phyloP scores from a whole-genome alignment of 1,284 basidiomycete genomes.

The Heterobasidion annosum region DNA sequence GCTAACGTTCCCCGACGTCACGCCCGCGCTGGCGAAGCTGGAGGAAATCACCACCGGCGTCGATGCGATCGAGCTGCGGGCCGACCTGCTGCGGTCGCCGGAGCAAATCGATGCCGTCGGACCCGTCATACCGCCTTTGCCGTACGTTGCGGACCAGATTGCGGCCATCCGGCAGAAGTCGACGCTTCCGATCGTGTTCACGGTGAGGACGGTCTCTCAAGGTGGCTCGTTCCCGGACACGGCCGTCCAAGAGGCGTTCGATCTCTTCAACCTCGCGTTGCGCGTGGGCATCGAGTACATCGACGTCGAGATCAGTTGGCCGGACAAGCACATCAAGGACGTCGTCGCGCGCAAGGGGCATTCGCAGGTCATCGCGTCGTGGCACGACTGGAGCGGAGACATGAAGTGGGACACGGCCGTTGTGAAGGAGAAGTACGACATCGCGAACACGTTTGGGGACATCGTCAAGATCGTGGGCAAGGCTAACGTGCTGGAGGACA shows the following conservation, averaged over 20 bases:
- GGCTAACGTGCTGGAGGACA: constrained; percentile 71
- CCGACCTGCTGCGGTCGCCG: constrained; percentile 73
- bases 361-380: constrained; percentile 84
- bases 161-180: constrained; percentile 74
- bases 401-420: constrained; percentile 74
- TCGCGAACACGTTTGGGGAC: constrained; percentile 69
- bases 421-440: constrained; percentile 62
- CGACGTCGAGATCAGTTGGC: constrained; percentile 83
- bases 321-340: constrained; percentile 51
- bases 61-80: constrained; percentile 90
- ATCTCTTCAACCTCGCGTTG: constrained; percentile 74
- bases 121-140: constrained; percentile 55
- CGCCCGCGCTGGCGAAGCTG: constrained; percentile 60
- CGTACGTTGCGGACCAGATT: constrained; percentile 80
- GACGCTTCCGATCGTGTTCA: constrained; percentile 85
- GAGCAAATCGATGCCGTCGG: constrained; percentile 34
- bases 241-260: constrained; percentile 66
- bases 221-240: constrained; percentile 89
- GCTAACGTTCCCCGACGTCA: constrained; percentile 87
- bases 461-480: constrained; percentile 91
- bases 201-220: constrained; percentile 82
- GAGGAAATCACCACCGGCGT: constrained; percentile 75
- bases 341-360: constrained; percentile 60
- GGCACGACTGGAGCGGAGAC: constrained; percentile 88
- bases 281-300: constrained; percentile 88